These are phyloP conservation scores for Cryomyces minteri DNA, from an alignment of 495 filamentous ascomycete genomes.

Conservation along the genomic window DNA sequence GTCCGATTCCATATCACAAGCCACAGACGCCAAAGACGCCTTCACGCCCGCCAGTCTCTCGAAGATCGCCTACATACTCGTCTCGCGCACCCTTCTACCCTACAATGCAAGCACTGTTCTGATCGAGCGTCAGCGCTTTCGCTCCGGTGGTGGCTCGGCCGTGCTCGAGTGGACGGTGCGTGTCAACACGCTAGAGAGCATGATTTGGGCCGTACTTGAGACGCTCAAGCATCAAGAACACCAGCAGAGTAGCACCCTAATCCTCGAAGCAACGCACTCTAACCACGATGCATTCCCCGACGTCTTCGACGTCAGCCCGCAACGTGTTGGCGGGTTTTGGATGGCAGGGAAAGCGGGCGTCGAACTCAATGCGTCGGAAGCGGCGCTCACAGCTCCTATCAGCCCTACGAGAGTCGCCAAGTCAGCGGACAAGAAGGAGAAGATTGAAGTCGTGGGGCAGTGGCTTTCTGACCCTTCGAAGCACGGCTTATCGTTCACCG, in stretches of 20 bases:
- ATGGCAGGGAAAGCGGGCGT: slow-evolving; percentile 5
- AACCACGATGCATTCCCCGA: not conserved
- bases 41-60: slow-evolving; percentile 43
- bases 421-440: slow-evolving; percentile 34
- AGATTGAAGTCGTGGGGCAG: slow-evolving; percentile 41
- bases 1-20: not conserved
- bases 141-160: slow-evolving; percentile 39
- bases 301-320: slow-evolving; percentile 14
- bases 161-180: slow-evolving; percentile 81
- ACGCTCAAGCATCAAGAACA: slow-evolving; percentile 22
- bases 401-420: slow-evolving; percentile 9
- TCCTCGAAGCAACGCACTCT: not conserved
- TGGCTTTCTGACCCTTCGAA: slow-evolving; percentile 24
- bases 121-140: slow-evolving; percentile 81
- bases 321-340: slow-evolving; percentile 19
- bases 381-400: slow-evolving; percentile 1
- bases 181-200: slow-evolving; percentile 78
- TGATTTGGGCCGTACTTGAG: slow-evolving; percentile 63
- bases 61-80: slow-evolving; percentile 38
- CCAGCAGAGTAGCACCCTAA: slow-evolving; percentile 10
- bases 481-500: slow-evolving; percentile 2
- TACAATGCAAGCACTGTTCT: slow-evolving; percentile 50
- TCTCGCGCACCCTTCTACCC: slow-evolving; percentile 32
- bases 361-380: not conserved
- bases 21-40: slow-evolving; percentile 10